These are phyloP conservation scores for Tolypocladium nubicola DNA, from an alignment of 2,329 filamentous ascomycete species.

Conservation along the genomic window DNA sequence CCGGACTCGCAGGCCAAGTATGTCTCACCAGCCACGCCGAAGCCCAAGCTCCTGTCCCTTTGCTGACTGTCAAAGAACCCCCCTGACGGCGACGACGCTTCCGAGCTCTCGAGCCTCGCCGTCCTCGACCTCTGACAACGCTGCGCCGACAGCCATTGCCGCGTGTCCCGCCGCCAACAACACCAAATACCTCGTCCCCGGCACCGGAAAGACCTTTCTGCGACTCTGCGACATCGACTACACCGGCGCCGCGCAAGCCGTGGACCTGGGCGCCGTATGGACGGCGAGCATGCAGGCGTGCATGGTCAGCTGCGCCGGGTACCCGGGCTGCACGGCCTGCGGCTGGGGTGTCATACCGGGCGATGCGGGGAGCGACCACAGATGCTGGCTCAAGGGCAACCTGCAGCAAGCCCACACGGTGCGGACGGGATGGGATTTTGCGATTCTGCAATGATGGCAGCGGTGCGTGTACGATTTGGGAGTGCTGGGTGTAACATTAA, in stretches of 20 bases:
- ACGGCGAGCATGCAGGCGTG: conserved; percentile 31
- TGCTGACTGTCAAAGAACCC: neutral
- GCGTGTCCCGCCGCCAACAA: conserved; percentile 31
- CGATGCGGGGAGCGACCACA: conserved; percentile 26
- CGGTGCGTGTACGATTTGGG: neutral
- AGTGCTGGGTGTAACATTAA: neutral
- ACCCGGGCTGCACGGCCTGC: conserved; percentile 27
- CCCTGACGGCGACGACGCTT: neutral
- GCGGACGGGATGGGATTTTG: conserved; percentile 31
- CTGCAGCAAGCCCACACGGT: conserved; percentile 20
- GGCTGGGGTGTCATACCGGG: conserved; percentile 33
- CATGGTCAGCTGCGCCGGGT: conserved; percentile 31
- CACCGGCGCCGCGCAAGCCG: conserved; percentile 20
- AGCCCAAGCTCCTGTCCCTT: neutral
- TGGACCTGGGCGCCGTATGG: conserved; percentile 22
- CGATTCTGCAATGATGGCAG: conserved; percentile 16
- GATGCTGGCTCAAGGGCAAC: conserved; percentile 32
- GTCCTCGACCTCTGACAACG: conserved; percentile 6
- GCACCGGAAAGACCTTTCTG: conserved; percentile 28
- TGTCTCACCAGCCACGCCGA: neutral
- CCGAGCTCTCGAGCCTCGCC: neutral
- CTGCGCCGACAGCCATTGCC: conserved; percentile 14
- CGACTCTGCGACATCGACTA: conserved; percentile 37
- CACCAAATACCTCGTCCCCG: conserved; percentile 30
- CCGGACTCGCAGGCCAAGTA: conserved; percentile 2